A percentile compares a stretch with the other conserved stretches of the same genome.
Conservation (phyloP, 2,329 filamentous ascomycete genomes). For the Aspergillus clavatus region DNA sequence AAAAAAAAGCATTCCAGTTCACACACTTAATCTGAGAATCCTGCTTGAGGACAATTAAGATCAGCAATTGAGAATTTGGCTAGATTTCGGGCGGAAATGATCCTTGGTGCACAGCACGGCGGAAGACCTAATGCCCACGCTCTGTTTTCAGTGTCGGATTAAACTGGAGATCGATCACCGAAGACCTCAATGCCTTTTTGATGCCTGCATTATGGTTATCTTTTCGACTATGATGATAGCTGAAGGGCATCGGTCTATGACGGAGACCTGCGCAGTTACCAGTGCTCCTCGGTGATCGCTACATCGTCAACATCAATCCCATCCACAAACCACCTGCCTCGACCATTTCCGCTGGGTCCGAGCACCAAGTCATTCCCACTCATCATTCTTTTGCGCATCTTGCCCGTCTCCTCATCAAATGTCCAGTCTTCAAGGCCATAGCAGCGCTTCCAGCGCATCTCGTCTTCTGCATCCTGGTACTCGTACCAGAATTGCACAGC, state of each 20-base stretch:
- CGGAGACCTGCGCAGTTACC: slow-evolving; percentile 18
- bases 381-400: slow-evolving; percentile 47
- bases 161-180: not conserved
- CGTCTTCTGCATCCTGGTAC: slow-evolving; percentile 62
- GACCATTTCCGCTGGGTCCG: slow-evolving; percentile 38
- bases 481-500: slow-evolving; percentile 93
- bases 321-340: slow-evolving; percentile 44
- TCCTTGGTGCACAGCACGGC: not conserved
- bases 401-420: slow-evolving; percentile 40
- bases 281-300: slow-evolving; percentile 33
- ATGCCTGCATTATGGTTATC: too few relatives aligned
- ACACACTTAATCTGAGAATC: not conserved
- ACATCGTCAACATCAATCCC: slow-evolving; percentile 40
- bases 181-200: not conserved
- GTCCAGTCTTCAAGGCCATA: slow-evolving; percentile 64
- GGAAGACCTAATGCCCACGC: not conserved
- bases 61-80: not conserved
- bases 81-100: not conserved
- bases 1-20: not conserved
- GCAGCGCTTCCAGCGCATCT: slow-evolving; percentile 71
- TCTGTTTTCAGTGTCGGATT: not conserved
- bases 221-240: not conserved
- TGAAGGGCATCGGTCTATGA: too few relatives aligned
- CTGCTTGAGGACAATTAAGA: not conserved
- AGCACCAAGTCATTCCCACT: slow-evolving; percentile 44